These are phyloP conservation scores for Coemansia sp. DNA, from an alignment of 192 early-diverging fungal species.

Conservation along the genomic window DNA sequence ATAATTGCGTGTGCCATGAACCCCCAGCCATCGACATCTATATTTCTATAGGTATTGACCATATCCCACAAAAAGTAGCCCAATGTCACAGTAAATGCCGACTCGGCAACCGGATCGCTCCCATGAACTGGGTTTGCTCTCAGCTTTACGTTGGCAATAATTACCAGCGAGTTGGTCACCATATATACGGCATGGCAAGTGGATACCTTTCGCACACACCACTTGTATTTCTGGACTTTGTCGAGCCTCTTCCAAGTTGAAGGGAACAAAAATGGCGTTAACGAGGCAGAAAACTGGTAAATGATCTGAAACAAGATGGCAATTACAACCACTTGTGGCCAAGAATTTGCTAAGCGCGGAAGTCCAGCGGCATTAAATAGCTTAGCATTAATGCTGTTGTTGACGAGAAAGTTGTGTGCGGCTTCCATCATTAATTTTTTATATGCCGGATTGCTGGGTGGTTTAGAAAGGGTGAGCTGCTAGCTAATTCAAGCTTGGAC, in stretches of 20 bases:
- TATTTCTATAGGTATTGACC: constrained; percentile 65
- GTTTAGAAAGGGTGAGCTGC: not conserved
- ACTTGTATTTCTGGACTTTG: constrained; percentile 63
- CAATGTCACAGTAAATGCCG: constrained; percentile 75
- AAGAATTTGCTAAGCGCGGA: constrained; percentile 62
- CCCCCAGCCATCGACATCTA: constrained; percentile 74
- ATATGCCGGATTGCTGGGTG: not conserved
- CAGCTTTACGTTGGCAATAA: constrained; percentile 68
- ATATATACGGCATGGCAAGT: constrained; percentile 70
- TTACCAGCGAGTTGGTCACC: constrained; percentile 61
- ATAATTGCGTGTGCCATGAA: constrained; percentile 83
- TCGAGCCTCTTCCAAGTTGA: constrained; percentile 64
- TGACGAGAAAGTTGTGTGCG: constrained; percentile 29
- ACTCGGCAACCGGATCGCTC: constrained; percentile 68
- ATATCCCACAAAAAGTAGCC: constrained; percentile 96
- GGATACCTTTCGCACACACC: constrained; percentile 81
- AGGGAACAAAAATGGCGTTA: constrained; percentile 66
- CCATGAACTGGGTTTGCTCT: constrained; percentile 68
- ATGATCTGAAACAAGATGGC: constrained; percentile 60
- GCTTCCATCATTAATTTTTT: constrained; percentile 27
- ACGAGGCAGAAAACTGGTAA: constrained; percentile 54
- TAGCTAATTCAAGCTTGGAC: not conserved
- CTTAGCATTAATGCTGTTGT: constrained; percentile 23
- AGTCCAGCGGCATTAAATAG: constrained; percentile 64
- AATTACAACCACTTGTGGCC: constrained; percentile 61